Evolutionary conservation across 129 eudicot species (phyloP), one percentile per base, ranked within the genome.

Genomic region (Escallonia herrerae): DNA sequence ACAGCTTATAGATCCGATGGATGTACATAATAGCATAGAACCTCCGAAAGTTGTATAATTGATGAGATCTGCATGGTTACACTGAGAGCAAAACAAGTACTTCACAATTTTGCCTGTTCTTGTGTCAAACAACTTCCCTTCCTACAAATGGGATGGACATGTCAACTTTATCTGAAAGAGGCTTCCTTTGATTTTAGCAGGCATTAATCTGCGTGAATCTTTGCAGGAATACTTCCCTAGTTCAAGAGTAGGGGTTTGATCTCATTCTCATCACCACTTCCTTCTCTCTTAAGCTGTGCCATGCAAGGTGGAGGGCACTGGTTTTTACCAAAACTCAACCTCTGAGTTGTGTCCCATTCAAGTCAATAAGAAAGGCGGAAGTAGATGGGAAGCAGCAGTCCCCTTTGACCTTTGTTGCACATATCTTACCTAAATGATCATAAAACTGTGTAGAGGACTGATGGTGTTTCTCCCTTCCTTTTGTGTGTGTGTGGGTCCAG

Each of bases 1-100:
- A 55, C 58, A 53, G 62, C 55, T n/a, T 37, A 54, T 57, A 38
- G 58, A 64, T 37, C 22, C 57, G 64, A 64, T 64, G 64, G 64
- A 56, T 72, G 74, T 74, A 62, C 60, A 67, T 67, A 67, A 43
- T 67, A 66, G 73, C 64, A 33, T 58, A 40, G 15, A 46, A 38
- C 5, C 51, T 40, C 7, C 49, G 22, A 15, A 37, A 54, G 40
- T 68, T 58, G 73, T 58, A 57, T 68, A 56, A 40, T 68, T 46
- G 54, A 55, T 42, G 54, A 55, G 62, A 67, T 67, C 8, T 40
- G 55, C 11, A 15, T 49, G 5, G 4, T 51, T 46, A 67, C 43
- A 41, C 8, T 43, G 55, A 43, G 44, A 40, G 3, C 43, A 2
- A 55, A 43, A 40, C 5, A 66, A n/a, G 13, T 7, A n/a, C 12